Percentiles rank a stretch among this genome's conserved stretches.
These are phyloP conservation scores for Peltaster fructicola DNA, from an alignment of 2,329 filamentous ascomycete species.

Conservation along the genomic window DNA sequence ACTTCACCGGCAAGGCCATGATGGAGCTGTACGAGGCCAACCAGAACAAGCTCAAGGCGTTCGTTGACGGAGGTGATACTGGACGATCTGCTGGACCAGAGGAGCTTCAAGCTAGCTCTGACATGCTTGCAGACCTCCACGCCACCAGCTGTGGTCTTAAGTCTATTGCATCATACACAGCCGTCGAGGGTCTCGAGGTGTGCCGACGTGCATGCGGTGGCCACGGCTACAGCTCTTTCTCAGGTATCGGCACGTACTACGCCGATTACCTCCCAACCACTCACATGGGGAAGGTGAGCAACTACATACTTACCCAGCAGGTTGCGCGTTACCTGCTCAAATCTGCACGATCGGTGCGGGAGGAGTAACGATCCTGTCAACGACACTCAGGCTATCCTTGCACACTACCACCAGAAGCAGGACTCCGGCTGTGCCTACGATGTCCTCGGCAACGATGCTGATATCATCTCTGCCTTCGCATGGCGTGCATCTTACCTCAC, in stretches of 20 bases:
- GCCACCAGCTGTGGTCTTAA: conserved; percentile 63
- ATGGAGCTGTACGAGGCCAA: conserved; percentile 56
- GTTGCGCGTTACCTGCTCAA: conserved; percentile 62
- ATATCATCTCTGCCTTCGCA: conserved; percentile 56
- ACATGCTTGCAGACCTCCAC: conserved; percentile 55
- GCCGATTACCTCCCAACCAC: conserved; percentile 59
- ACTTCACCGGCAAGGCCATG: conserved; percentile 64
- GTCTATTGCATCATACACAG: conserved; percentile 52
- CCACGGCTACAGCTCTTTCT: conserved; percentile 58
- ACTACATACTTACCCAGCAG: conserved; percentile 70
- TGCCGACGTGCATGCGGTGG: conserved; percentile 61
- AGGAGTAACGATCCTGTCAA: conserved; percentile 46
- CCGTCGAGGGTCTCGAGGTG: conserved; percentile 56
- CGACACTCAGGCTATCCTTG: conserved; percentile 50
- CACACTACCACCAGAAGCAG: conserved; percentile 43
- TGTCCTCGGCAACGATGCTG: conserved; percentile 49
- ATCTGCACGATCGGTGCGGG: conserved; percentile 52
- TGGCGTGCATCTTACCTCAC: conserved; percentile 60
- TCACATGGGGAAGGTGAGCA: conserved; percentile 67
- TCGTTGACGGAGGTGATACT: conserved; percentile 24
- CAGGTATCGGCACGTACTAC: conserved; percentile 59
- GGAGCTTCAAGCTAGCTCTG: conserved; percentile 46
- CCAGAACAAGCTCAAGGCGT: conserved; percentile 49
- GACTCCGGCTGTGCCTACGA: conserved; percentile 61
- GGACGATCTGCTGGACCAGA: conserved; percentile 46